Evolutionary conservation across 805 yeast species (phyloP), one percentile per base, ranked within the genome.

Genomic region (Yamadazyma philogaea): DNA sequence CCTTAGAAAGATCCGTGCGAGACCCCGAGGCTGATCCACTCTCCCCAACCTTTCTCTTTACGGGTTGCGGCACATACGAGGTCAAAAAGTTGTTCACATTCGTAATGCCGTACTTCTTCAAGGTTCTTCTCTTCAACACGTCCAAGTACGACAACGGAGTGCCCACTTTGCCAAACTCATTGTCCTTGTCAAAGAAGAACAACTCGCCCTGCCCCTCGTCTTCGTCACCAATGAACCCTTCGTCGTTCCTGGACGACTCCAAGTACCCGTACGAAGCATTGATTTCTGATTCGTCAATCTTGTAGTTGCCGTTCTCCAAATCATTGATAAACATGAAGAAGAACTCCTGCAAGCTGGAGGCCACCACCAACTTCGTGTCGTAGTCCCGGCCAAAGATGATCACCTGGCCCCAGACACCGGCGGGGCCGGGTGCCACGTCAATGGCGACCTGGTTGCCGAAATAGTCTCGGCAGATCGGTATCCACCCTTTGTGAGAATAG

Each of bases 181-280:
- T 55, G 30, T 59, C 68, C 42, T 60, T 58, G 45, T 70, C 75
- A 41, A 49, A 61, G 46, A 59, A 70, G 18, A 54, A 45, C 41
- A 70, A 67, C 46, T 70, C 74, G 6, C 75, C 75, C 47, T 66
- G 62, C 34, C 60, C 73, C 49, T 68, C 75, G 41, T 70, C 75
- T 47, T 69, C 73, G 39, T 69, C 74, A 7, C 74, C 75, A 53
- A 70, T 56, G 61, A 55, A 59, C 49, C 66, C 72, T 42, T 51
- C 54, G 46, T 69, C 74, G 43, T 61, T 56, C 44, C 75, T 59
- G 6, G 65, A 52, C 14, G 53, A 46, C 33, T 68, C 69, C 42
- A 70, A 63, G 47, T 51, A 70, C 3, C 75, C 75, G 34, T 50
- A 52, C 3, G 55, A 51, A 27, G 55, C 60, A 35, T 66, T 65